A percentile compares a stretch with the other conserved stretches of the same genome.
These are phyloP conservation scores for Ormosia emarginata DNA, from an alignment of 306 rosid species.

Conservation along the genomic window DNA sequence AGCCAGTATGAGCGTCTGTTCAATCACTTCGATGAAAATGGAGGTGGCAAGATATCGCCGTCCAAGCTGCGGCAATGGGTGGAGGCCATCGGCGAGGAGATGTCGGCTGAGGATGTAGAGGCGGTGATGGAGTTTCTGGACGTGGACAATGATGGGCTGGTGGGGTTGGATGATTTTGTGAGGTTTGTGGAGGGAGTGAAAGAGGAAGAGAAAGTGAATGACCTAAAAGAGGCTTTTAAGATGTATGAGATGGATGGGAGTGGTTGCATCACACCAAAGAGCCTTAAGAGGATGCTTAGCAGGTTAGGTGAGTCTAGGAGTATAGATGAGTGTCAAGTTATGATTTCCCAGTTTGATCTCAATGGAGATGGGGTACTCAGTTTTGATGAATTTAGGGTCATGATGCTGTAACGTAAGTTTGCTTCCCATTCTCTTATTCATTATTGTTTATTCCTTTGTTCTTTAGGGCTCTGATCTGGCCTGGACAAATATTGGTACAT, in stretches of 20 bases:
- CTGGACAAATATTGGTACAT: neutral
- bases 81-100: conserved; percentile 46
- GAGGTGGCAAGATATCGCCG: conserved; percentile 65
- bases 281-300: conserved; percentile 66
- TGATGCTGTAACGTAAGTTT: conserved; percentile 75
- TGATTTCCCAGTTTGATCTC: conserved; percentile 74
- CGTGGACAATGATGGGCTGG: conserved; percentile 54
- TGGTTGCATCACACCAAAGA: conserved; percentile 70
- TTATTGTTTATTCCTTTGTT: neutral
- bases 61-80: conserved; percentile 60
- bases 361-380: conserved; percentile 76
- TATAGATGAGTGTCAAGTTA: conserved; percentile 50
- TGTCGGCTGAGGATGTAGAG: conserved; percentile 45
- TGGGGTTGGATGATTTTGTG: conserved; percentile 67
- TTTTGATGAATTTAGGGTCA: conserved; percentile 75
- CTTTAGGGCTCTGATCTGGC: neutral
- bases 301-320: conserved; percentile 67
- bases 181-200: conserved; percentile 64
- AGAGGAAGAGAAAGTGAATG: conserved; percentile 68
- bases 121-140: conserved; percentile 44
- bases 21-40: conserved; percentile 58
- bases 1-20: conserved; percentile 54
- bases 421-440: neutral
- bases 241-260: conserved; percentile 76
- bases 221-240: conserved; percentile 66